A percentile compares a stretch with the other conserved stretches of the same genome.
phyloP scores from a whole-genome alignment of 2,329 filamentous ascomycete species.

The Claviceps lovelessii region DNA sequence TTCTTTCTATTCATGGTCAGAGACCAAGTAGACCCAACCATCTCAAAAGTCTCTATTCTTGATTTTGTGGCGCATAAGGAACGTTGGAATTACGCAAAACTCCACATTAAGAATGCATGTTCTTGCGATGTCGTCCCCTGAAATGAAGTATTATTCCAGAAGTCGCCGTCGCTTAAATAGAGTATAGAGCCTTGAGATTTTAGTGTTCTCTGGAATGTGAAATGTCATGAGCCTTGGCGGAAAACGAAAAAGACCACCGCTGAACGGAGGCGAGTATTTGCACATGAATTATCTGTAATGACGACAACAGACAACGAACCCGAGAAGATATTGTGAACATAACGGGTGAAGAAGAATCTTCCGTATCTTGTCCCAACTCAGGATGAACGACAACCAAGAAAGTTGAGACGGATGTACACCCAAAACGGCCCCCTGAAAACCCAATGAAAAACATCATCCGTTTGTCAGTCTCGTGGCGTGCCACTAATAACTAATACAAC shows the following conservation, averaged over 20 bases:
- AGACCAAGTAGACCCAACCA: not conserved
- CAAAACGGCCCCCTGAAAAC: not conserved
- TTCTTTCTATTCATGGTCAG: not conserved
- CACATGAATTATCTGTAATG: conserved; percentile 16
- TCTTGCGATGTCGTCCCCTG: not conserved
- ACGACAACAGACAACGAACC: not conserved
- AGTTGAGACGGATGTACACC: not conserved
- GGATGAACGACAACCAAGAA: not conserved
- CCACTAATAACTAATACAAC: conserved; percentile 16
- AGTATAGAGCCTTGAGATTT: not conserved
- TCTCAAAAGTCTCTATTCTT: not conserved
- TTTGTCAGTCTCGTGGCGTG: conserved; percentile 19
- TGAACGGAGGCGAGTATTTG: conserved; percentile 17
- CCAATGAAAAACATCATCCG: not conserved
- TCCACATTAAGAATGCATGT: not conserved
- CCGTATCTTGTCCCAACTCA: not conserved
- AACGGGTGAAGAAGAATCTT: no score
- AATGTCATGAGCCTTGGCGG: not conserved
- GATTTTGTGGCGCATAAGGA: not conserved
- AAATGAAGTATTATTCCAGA: not conserved
- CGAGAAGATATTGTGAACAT: not conserved
- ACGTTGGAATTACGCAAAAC: conserved; percentile 2
- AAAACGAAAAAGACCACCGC: not conserved
- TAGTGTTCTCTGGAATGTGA: not conserved
- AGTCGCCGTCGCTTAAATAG: not conserved